Evolutionary conservation across 306 rosid species (phyloP).

Genomic region (Dryas octopetala): DNA sequence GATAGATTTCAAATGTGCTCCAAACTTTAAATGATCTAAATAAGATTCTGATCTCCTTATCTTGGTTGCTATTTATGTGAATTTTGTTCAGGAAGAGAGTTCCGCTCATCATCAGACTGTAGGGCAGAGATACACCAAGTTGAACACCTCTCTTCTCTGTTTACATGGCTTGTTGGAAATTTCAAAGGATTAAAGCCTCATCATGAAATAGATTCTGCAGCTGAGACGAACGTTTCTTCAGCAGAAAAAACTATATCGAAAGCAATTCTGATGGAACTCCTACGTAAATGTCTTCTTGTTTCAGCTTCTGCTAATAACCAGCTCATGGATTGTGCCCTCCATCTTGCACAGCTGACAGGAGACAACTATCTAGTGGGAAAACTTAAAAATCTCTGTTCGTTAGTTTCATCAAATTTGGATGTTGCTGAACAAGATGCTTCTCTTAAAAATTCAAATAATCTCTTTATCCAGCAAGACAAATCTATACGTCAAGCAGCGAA

Average conservation of each 20-base stretch:
- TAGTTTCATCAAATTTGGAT: constrained; percentile 40
- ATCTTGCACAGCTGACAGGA: constrained; percentile 14
- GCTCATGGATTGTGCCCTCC: constrained; percentile 59
- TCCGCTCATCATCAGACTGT: constrained; percentile 27
- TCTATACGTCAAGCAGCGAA: constrained; percentile 50
- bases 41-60: not conserved
- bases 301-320: constrained; percentile 58
- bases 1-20: not conserved
- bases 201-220: constrained; percentile 13
- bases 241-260: constrained; percentile 42
- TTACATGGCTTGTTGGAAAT: constrained; percentile 66
- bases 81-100: constrained; percentile 36
- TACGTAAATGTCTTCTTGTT: constrained; percentile 60
- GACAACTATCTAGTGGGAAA: constrained; percentile 45
- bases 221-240: constrained; percentile 24
- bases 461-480: constrained; percentile 44
- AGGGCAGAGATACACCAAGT: constrained; percentile 33
- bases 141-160: constrained; percentile 61
- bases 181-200: constrained; percentile 36
- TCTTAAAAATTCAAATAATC: constrained; percentile 23
- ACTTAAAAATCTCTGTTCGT: constrained; percentile 44
- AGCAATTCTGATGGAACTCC: constrained; percentile 48
- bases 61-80: constrained; percentile 7
- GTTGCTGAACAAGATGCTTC: constrained; percentile 29
- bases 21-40: not conserved